A percentile compares a stretch with the other conserved stretches of the same genome.
These are phyloP conservation scores for Dendrobium nobile DNA, from an alignment of 106 monocot genomes.

Conservation along the genomic window DNA sequence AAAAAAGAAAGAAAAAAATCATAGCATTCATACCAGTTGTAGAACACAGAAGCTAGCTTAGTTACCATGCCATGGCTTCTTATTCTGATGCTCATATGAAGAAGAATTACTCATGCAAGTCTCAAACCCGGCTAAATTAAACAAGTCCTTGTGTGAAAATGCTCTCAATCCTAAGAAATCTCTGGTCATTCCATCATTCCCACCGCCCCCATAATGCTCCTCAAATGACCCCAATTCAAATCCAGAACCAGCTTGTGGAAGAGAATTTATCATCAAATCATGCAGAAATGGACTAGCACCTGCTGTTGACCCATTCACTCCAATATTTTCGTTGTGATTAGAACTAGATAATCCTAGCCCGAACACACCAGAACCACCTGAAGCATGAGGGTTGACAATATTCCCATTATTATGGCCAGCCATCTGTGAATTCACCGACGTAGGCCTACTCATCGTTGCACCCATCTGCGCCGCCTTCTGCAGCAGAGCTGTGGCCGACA, in stretches of 20 bases:
- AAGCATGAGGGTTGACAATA: not conserved
- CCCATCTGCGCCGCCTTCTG: slow-evolving; percentile 69
- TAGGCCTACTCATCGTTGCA: slow-evolving; percentile 30
- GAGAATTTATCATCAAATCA: slow-evolving; percentile 5
- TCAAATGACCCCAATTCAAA: not conserved
- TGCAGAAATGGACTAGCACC: not conserved
- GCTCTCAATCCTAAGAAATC: slow-evolving; percentile 70
- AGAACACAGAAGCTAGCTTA: not conserved
- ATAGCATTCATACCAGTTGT: slow-evolving; percentile 1
- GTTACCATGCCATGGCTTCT: not conserved
- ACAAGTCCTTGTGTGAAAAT: slow-evolving; percentile 42
- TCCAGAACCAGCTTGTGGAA: slow-evolving; percentile 5
- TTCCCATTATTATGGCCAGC: not conserved
- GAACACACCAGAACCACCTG: not conserved
- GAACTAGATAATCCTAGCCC: not conserved
- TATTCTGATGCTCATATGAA: slow-evolving; percentile 10
- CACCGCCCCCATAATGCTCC: slow-evolving; percentile 1
- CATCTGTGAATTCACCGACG: not conserved
- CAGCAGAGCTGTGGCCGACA: slow-evolving; percentile 61
- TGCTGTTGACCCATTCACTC: not conserved
- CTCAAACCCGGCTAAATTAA: slow-evolving; percentile 44
- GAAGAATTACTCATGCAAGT: slow-evolving; percentile 21
- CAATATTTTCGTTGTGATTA: not conserved
- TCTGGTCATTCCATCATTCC: slow-evolving; percentile 40
- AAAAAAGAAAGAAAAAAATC: not conserved